These are phyloP conservation scores for Ogataea hybrid DNA, from an alignment of 1,139 yeast genomes.

Conservation along the genomic window DNA sequence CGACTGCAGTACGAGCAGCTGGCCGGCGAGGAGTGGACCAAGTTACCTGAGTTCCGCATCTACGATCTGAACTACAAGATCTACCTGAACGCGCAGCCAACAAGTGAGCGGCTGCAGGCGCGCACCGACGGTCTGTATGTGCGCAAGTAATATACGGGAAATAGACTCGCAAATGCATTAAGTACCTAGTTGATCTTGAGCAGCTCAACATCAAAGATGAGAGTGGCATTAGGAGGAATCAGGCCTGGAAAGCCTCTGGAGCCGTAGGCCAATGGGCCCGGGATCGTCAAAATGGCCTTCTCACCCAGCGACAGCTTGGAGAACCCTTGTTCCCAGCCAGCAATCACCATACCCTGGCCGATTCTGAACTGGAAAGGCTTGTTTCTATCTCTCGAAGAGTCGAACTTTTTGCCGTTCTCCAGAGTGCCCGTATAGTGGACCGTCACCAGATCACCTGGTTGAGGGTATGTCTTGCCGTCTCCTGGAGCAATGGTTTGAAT, in stretches of 20 bases:
- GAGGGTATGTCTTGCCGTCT: conserved; percentile 85
- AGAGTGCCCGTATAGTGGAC: conserved; percentile 96
- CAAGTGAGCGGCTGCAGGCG: conserved; percentile 12
- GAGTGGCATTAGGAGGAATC: conserved; percentile 94
- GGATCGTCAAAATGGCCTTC: conserved; percentile 86
- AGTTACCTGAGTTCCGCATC: conserved; percentile 57
- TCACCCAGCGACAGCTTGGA: conserved; percentile 91
- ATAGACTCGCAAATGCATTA: conserved; percentile 2
- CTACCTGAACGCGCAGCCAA: conserved; percentile 36
- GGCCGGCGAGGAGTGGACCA: conserved; percentile 26
- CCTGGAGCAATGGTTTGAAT: conserved; percentile 38
- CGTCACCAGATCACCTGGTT: conserved; percentile 80
- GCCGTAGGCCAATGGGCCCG: conserved; percentile 93
- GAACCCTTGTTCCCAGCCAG: conserved; percentile 95
- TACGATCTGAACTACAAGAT: conserved; percentile 68
- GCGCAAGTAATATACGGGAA: neutral
- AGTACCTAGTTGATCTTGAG: conserved; percentile 63
- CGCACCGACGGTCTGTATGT: conserved; percentile 18
- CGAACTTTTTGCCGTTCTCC: conserved; percentile 92
- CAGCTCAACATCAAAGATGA: conserved; percentile 90
- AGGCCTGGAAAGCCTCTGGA: conserved; percentile 93
- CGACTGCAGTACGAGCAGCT: conserved; percentile 37
- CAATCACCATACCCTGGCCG: conserved; percentile 95
- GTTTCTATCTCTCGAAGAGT: conserved; percentile 91
- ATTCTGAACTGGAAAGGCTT: conserved; percentile 89